Evolutionary conservation across 176 grass and related monocot genomes (phyloP), one percentile per base, ranked within the genome.

Genomic region (Avena eriantha): DNA sequence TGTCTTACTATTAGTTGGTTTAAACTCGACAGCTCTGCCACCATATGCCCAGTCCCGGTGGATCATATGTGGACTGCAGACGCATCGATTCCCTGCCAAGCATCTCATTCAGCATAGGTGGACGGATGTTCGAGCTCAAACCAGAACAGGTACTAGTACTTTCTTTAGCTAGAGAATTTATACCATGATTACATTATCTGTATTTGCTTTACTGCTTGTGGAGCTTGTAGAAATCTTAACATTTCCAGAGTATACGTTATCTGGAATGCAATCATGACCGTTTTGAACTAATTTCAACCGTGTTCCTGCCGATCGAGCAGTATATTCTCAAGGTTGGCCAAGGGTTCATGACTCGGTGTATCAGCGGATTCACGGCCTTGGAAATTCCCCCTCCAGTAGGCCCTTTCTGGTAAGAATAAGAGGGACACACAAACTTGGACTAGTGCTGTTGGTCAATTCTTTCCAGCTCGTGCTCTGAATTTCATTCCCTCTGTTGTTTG

Each of bases 241-340:
- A n/a, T n/a, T n/a, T n/a, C n/a, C n/a, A n/a, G n/a, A n/a, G n/a
- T n/a, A n/a, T n/a, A n/a, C n/a, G n/a, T n/a, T n/a, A n/a, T n/a
- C n/a, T n/a, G n/a, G n/a, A n/a, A n/a, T n/a, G 0, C 36, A 39
- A 69, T 19, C 82, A 83, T 21, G 7, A 29, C 18, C 23, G 39
- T 74, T 45, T 29, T 50, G 15, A 71, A 34, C 10, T 50, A 69
- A 36, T 78, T 80, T 16, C 0, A 18, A 36, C 11, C 17, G 0
- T 41, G 19, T 73, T 82, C 45, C 4, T 65, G 26, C 23, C n/a
- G 7, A 41, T 41, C 39, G 83, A 80, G 82, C 79, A 92, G 90
- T 95, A 95, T 61, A 86, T 95, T 61, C 87, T 95, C 46, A 92
- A 90, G 83, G 34, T 92, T 80, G 85, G 93, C 9, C 79, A 92